These are phyloP conservation scores for Barnettozyma hawaiiensis DNA, from an alignment of 1,139 yeast species.

Conservation along the genomic window DNA sequence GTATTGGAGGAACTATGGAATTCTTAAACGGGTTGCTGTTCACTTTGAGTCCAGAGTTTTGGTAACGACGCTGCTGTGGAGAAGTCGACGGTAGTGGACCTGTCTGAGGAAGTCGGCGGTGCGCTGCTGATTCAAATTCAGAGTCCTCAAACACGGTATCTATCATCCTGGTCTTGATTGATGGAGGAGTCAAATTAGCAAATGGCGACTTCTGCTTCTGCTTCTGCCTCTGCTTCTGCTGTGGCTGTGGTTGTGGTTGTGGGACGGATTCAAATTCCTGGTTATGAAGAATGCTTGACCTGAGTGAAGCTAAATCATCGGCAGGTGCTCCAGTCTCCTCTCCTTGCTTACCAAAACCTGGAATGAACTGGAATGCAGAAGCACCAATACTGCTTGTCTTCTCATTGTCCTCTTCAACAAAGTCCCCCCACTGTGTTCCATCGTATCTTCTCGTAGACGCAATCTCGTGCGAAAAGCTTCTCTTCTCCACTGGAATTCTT, in stretches of 20 bases:
- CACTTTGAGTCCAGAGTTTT: conserved; percentile 13
- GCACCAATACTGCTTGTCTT: neutral
- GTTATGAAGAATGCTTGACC: conserved; percentile 7
- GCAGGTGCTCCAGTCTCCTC: neutral
- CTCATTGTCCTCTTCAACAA: conserved; percentile 4
- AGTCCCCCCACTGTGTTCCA: conserved; percentile 7
- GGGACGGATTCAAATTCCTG: neutral
- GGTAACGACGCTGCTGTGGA: conserved; percentile 14
- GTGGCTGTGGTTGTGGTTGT: too few species aligned
- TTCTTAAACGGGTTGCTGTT: conserved; percentile 11
- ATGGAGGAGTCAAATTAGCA: neutral
- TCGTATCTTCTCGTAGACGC: conserved; percentile 21
- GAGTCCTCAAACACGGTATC: conserved; percentile 29
- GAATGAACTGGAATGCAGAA: conserved; percentile 2
- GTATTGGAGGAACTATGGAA: conserved; percentile 20
- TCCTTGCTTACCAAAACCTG: neutral
- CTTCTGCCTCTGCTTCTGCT: too few species aligned
- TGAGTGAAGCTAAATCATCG: conserved; percentile 8
- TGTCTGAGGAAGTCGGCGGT: conserved; percentile 1
- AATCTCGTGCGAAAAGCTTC: conserved; percentile 24
- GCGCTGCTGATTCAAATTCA: conserved; percentile 10
- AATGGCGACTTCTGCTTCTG: neutral
- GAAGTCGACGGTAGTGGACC: conserved; percentile 2
- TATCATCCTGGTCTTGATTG: conserved; percentile 18
- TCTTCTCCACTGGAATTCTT: conserved; percentile 10